Conservation (phyloP, 169 alveolate species). For the Babesia bovis region DNA sequence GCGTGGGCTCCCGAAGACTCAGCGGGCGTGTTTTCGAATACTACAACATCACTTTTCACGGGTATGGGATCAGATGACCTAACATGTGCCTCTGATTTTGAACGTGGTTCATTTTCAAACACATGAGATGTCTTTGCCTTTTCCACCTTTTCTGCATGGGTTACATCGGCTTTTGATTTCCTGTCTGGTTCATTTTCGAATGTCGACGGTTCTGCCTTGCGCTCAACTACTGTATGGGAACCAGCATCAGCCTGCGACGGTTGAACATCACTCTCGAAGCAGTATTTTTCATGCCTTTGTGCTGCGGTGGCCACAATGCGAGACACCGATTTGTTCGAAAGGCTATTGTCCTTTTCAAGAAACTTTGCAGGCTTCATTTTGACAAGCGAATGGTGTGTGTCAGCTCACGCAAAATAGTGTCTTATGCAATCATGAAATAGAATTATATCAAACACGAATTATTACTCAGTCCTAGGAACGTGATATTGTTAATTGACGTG, state of each 20-base stretch:
- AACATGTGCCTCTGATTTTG: constrained; percentile 38
- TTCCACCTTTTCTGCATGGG: constrained; percentile 4
- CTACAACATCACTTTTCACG: not conserved
- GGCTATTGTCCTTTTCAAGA: constrained; percentile 18
- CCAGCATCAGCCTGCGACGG: constrained; percentile 41
- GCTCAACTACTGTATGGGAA: not conserved
- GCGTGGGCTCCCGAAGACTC: constrained; percentile 33
- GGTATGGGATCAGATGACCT: constrained; percentile 5
- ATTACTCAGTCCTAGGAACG: too few species aligned
- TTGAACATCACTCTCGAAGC: constrained; percentile 28
- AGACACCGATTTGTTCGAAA: constrained; percentile 42
- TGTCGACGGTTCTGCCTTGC: not conserved
- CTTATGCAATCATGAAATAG: constrained; percentile 9
- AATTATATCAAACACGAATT: too few species aligned
- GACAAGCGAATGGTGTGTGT: not conserved
- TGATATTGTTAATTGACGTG: too few species aligned
- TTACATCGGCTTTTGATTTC: constrained; percentile 29
- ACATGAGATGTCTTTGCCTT: not conserved
- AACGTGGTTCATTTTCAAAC: not conserved
- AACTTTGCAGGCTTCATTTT: constrained; percentile 1
- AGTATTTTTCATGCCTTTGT: constrained; percentile 44
- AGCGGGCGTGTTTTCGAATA: constrained; percentile 58
- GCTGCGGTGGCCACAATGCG: constrained; percentile 37
- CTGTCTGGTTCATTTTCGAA: constrained; percentile 51
- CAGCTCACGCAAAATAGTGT: not conserved